Conservation (phyloP, 768 basidiomycete genomes). For the Boletus sp. region DNA sequence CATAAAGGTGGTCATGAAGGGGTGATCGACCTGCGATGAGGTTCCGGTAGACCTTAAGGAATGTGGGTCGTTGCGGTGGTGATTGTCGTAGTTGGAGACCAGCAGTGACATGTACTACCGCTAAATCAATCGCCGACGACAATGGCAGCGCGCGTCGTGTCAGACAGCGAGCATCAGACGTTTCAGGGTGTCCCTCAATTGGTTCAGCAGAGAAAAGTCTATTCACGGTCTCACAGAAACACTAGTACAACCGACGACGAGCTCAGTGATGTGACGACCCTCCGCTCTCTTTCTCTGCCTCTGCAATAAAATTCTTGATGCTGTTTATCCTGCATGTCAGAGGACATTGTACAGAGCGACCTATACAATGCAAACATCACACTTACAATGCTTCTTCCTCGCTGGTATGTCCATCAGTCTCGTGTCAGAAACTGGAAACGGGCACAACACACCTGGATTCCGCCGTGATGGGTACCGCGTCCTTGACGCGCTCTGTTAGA, state of each 20-base stretch:
- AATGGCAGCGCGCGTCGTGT: background rate
- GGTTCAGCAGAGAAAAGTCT: background rate
- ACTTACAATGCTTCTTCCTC: constrained; percentile 86
- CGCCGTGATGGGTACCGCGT: constrained; percentile 60
- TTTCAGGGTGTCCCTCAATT: background rate
- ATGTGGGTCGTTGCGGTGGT: background rate
- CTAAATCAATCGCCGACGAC: background rate
- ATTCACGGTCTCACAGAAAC: constrained; percentile 3
- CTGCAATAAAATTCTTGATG: constrained; percentile 75
- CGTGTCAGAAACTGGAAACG: background rate
- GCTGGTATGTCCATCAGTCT: constrained; percentile 35
- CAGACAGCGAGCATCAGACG: background rate
- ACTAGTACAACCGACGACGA: constrained; percentile 1
- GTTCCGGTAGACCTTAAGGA: background rate
- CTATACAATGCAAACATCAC: constrained; percentile 8
- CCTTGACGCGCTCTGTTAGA: constrained; percentile 56
- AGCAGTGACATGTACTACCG: background rate
- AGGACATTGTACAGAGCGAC: constrained; percentile 30
- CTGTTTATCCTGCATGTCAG: constrained; percentile 55
- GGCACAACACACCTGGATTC: constrained; percentile 59
- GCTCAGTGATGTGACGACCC: constrained; percentile 31
- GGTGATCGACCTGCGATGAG: background rate
- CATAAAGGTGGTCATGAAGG: background rate
- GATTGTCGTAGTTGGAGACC: background rate
- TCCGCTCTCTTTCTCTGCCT: constrained; percentile 76